Conservation (phyloP, 306 rosid genomes). For the Carpinus viminea region DNA sequence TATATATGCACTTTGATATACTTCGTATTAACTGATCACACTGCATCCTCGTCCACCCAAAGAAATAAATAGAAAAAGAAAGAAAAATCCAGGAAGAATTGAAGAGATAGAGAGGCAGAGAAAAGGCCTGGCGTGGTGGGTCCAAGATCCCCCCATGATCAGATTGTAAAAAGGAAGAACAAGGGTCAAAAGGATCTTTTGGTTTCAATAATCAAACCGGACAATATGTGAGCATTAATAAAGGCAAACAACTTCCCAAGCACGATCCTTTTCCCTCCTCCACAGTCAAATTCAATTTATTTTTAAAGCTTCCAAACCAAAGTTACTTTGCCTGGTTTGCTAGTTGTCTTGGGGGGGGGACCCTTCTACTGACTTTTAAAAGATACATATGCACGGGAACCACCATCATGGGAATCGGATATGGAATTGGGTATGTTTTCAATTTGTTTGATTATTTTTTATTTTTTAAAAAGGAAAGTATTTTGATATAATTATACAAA, state of each 20-base stretch:
- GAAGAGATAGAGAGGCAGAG: too few relatives aligned
- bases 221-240: background rate
- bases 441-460: background rate
- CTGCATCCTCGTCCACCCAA: background rate
- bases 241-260: constrained; percentile 25
- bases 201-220: constrained; percentile 8
- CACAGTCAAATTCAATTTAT: constrained; percentile 13
- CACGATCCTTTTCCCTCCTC: constrained; percentile 6
- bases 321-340: constrained; percentile 18
- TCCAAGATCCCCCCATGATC: background rate
- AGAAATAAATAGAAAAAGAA: background rate
- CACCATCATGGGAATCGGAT: background rate
- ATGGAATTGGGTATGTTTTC: background rate
- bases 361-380: background rate
- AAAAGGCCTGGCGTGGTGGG: background rate
- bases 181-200: constrained; percentile 21
- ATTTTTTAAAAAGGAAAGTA: too few relatives aligned
- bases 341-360: background rate
- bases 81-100: background rate
- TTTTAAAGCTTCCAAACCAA: constrained; percentile 11
- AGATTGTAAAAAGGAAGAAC: background rate
- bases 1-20: too few relatives aligned
- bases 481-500: too few relatives aligned
- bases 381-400: background rate
- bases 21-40: background rate